These are phyloP conservation scores for Coffea eugenioides DNA, from an alignment of 257 asterid genomes.

Conservation along the genomic window DNA sequence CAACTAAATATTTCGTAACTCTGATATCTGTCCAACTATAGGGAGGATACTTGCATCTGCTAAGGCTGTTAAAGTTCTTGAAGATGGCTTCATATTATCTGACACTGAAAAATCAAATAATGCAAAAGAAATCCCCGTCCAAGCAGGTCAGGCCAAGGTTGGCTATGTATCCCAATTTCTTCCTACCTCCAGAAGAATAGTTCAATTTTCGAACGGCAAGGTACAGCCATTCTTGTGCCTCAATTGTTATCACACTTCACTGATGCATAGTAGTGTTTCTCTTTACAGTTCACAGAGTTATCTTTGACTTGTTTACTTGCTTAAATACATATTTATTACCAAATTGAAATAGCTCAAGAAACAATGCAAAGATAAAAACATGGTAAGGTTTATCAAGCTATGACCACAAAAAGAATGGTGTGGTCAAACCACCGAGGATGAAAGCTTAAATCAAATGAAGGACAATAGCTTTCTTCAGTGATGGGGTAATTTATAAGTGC, in stretches of 20 bases:
- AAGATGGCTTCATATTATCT: conserved; percentile 31
- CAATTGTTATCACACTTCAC: neutral
- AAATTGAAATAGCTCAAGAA: neutral
- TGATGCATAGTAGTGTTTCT: neutral
- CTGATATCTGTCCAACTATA: conserved; percentile 21
- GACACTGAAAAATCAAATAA: conserved; percentile 30
- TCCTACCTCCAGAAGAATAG: conserved; percentile 93
- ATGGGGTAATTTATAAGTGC: too few relatives aligned
- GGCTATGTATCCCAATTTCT: conserved; percentile 73
- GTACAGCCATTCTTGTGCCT: conserved; percentile 31
- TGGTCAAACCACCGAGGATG: neutral
- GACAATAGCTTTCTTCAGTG: neutral
- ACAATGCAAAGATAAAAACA: neutral
- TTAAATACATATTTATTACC: neutral
- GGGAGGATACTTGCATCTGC: conserved; percentile 79
- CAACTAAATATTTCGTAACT: neutral
- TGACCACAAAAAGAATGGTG: neutral
- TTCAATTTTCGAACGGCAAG: conserved; percentile 91
- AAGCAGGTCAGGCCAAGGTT: conserved; percentile 34
- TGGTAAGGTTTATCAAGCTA: neutral
- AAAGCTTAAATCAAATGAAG: neutral
- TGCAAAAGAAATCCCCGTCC: conserved; percentile 23
- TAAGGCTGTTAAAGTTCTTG: conserved; percentile 38
- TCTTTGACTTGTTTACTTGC: neutral
- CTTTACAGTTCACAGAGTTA: neutral